phyloP scores from a whole-genome alignment of 768 basidiomycete genomes.

The Amanita exitialis region DNA sequence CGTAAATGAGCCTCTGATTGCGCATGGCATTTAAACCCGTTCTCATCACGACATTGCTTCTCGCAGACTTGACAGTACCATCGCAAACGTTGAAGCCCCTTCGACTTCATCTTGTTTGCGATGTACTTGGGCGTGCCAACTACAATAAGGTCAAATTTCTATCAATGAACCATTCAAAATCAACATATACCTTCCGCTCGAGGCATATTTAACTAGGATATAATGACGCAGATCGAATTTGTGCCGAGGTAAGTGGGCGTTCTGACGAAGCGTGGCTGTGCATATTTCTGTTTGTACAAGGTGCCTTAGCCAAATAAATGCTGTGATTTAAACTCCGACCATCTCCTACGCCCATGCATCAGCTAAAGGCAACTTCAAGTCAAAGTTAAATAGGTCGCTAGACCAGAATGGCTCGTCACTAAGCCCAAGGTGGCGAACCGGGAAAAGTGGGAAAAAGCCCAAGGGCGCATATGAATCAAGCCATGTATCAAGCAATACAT shows the following conservation, averaged over 20 bases:
- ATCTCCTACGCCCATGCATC: neutral
- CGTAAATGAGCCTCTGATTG: slow-evolving; percentile 85
- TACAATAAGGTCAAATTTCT: slow-evolving; percentile 15
- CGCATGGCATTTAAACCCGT: slow-evolving; percentile 96
- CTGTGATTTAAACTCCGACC: neutral
- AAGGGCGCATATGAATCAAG: neutral
- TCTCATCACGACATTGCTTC: slow-evolving; percentile 98
- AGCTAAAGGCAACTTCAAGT: neutral
- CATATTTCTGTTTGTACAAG: neutral
- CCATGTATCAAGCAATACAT: neutral
- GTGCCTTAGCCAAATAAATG: neutral
- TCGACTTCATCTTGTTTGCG: slow-evolving; percentile 96
- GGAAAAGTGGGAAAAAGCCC: neutral
- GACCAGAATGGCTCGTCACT: neutral
- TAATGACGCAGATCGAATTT: neutral
- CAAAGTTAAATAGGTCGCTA: neutral
- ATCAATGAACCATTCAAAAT: neutral
- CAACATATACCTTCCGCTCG: slow-evolving; percentile 65
- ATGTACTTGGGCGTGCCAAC: slow-evolving; percentile 85
- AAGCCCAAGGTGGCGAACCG: neutral
- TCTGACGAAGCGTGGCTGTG: neutral
- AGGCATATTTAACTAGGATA: slow-evolving; percentile 53
- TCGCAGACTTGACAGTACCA: slow-evolving; percentile 99
- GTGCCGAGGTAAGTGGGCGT: neutral
- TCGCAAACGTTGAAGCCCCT: slow-evolving; percentile 88